A percentile compares a stretch with the other conserved stretches of the same genome.
phyloP scores from a whole-genome alignment of 257 asterid genomes.

The Petunia secreta region DNA sequence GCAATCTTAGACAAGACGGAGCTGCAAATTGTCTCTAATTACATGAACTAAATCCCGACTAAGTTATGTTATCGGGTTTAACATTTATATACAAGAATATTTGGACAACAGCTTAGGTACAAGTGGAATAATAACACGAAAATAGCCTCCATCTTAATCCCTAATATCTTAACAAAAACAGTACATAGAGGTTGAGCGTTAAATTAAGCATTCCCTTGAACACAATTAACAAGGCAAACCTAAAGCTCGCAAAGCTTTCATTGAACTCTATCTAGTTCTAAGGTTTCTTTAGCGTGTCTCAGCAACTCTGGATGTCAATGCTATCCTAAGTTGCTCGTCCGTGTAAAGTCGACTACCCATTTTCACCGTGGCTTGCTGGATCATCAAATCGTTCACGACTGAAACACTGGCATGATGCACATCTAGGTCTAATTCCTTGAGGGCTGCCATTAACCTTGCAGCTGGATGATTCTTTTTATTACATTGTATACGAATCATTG shows the following conservation, averaged over 20 bases:
- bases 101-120: not conserved
- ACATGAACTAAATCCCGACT: not conserved
- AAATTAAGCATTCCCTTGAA: not conserved
- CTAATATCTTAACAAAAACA: not conserved
- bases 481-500: slow-evolving; percentile 36
- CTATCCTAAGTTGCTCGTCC: slow-evolving; percentile 35
- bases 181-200: slow-evolving; percentile 11
- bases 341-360: slow-evolving; percentile 34
- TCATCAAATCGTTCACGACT: slow-evolving; percentile 37
- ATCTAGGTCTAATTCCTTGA: slow-evolving; percentile 39
- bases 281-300: not conserved
- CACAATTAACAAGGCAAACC: not conserved
- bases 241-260: not conserved
- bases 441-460: slow-evolving; percentile 38
- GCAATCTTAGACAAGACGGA: not conserved
- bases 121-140: not conserved
- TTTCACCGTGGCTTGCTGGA: slow-evolving; percentile 39
- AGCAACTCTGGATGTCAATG: slow-evolving; percentile 27
- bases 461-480: slow-evolving; percentile 39
- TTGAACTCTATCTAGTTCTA: slow-evolving; percentile 6
- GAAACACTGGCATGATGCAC: slow-evolving; percentile 41
- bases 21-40: slow-evolving; percentile 12
- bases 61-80: not conserved
- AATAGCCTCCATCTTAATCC: not conserved
- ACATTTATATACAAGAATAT: slow-evolving; percentile 11